phyloP scores from a whole-genome alignment of 139 green algal genomes.

The Chlorella vulgaris region DNA sequence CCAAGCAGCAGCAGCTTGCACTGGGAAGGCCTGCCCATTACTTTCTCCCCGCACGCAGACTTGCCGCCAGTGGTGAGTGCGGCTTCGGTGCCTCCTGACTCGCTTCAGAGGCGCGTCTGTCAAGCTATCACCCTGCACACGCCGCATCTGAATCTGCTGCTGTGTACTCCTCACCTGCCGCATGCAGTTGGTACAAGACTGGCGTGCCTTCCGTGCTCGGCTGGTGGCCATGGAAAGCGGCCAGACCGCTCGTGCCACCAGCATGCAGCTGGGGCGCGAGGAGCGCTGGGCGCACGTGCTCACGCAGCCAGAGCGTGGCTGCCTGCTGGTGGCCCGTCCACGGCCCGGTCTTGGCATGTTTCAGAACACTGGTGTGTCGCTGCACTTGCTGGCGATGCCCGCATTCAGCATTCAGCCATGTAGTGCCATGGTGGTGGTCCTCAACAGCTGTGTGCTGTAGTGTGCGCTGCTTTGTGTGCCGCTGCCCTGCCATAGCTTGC shows the following conservation, averaged over 20 bases:
- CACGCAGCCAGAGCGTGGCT: constrained; percentile 44
- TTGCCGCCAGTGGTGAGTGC: constrained; percentile 4
- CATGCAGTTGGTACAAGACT: constrained; percentile 33
- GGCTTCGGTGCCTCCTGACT: background rate
- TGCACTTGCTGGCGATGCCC: background rate
- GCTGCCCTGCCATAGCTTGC: no score
- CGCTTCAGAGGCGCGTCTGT: no score
- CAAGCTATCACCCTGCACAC: no score
- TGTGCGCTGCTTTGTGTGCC: no score
- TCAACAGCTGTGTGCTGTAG: no score
- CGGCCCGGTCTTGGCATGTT: constrained; percentile 42
- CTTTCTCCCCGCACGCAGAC: background rate
- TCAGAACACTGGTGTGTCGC: constrained; percentile 6
- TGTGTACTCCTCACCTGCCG: no score
- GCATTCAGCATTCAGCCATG: no score
- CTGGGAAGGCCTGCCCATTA: constrained; percentile 10
- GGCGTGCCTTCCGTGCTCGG: constrained; percentile 37
- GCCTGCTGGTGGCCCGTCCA: constrained; percentile 45
- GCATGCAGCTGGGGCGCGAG: constrained; percentile 17
- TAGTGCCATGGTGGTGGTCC: no score
- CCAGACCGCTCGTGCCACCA: background rate
- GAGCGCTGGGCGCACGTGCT: constrained; percentile 46
- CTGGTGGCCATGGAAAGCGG: constrained; percentile 40
- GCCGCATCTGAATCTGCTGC: no score
- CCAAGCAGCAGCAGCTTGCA: constrained; percentile 11